Percentiles rank a stretch among this genome's conserved stretches.
These are phyloP conservation scores for Alternaria atra DNA, from an alignment of 2,329 filamentous ascomycete species.

Conservation along the genomic window DNA sequence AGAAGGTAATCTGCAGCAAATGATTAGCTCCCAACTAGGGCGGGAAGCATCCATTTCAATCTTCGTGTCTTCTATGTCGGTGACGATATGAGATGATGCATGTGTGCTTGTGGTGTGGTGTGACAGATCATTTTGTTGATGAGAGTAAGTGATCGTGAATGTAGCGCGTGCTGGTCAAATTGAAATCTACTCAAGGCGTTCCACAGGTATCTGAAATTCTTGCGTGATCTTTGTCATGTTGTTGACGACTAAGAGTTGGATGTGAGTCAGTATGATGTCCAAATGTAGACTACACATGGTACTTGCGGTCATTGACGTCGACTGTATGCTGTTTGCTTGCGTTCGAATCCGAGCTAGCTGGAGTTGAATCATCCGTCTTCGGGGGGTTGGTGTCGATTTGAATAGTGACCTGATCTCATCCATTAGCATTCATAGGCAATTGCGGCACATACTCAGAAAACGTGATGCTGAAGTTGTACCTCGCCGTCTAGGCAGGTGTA, in stretches of 20 bases:
- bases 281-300: slow-evolving; percentile 3
- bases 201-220: slow-evolving; percentile 45
- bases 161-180: neutral
- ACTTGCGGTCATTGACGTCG: slow-evolving; percentile 34
- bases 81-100: neutral
- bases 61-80: neutral
- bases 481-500: slow-evolving; percentile 65
- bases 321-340: slow-evolving; percentile 19
- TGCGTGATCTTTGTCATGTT: slow-evolving; percentile 46
- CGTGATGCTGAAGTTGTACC: slow-evolving; percentile 56
- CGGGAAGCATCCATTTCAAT: neutral
- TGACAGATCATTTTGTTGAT: neutral
- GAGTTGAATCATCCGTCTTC: slow-evolving; percentile 45
- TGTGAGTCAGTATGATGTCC: neutral
- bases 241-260: slow-evolving; percentile 23
- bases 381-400: slow-evolving; percentile 59
- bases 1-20: neutral
- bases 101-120: neutral
- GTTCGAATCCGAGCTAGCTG: slow-evolving; percentile 18
- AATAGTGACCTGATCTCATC: slow-evolving; percentile 55
- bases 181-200: slow-evolving; percentile 42
- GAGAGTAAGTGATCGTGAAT: neutral
- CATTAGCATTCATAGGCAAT: slow-evolving; percentile 1
- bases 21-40: neutral
- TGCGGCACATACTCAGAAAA: neutral